phyloP scores from a whole-genome alignment of 768 basidiomycete species.

The Megacollybia marginata region DNA sequence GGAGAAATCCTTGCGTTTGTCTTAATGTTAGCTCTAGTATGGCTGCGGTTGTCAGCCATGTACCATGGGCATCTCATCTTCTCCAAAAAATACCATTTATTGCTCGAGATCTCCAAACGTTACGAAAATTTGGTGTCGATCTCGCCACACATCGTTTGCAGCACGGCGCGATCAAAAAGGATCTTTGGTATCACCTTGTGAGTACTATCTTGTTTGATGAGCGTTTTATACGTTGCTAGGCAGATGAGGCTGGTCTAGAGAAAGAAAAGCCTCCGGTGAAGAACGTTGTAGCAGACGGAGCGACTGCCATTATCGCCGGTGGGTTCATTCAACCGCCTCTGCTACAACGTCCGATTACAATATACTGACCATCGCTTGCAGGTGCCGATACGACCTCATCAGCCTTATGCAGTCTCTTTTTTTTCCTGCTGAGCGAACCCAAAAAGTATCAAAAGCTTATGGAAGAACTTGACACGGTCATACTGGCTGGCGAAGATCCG shows the following conservation, averaged over 20 bases:
- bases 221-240: conserved; percentile 5
- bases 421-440: conserved; percentile 18
- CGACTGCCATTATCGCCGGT: conserved; percentile 3
- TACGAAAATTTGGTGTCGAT: conserved; percentile 17
- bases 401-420: conserved; percentile 19
- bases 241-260: conserved; percentile 17
- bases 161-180: conserved; percentile 15
- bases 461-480: conserved; percentile 19
- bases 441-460: conserved; percentile 15
- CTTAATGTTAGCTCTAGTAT: conserved; percentile 2
- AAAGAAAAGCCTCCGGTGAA: conserved; percentile 11
- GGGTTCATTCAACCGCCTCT: neutral
- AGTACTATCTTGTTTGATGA: neutral
- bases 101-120: conserved; percentile 9
- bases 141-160: conserved; percentile 13
- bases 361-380: too few relatives aligned
- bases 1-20: neutral
- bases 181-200: conserved; percentile 39
- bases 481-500: conserved; percentile 5
- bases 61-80: conserved; percentile 16
- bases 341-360: too few relatives aligned
- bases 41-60: conserved; percentile 12
- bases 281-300: conserved; percentile 5
- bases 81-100: conserved; percentile 21
- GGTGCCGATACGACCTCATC: conserved; percentile 14